phyloP scores from a whole-genome alignment of 2,329 filamentous ascomycete genomes.

The Diaporthe sp. region DNA sequence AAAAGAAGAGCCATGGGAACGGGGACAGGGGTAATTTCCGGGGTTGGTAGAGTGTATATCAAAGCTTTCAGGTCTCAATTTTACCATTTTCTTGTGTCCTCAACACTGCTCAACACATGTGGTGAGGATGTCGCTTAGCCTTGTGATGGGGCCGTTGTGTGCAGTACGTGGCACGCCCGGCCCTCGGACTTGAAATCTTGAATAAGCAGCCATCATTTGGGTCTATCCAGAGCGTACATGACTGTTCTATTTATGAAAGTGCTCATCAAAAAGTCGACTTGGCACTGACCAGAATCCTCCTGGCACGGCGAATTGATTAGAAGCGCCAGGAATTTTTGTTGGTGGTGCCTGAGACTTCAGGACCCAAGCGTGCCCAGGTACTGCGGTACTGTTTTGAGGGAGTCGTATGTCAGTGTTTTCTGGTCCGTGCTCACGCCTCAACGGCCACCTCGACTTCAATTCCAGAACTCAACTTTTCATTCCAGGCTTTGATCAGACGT shows the following conservation, averaged over 20 bases:
- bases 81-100: conserved; percentile 33
- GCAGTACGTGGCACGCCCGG: conserved; percentile 1
- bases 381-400: conserved; percentile 26
- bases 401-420: conserved; percentile 27
- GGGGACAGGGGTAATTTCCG: conserved; percentile 42
- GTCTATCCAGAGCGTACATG: neutral
- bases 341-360: conserved; percentile 27
- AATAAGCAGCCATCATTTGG: neutral
- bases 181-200: neutral
- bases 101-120: conserved; percentile 21
- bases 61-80: conserved; percentile 44
- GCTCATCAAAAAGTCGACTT: conserved; percentile 15
- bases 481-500: conserved; percentile 20
- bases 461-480: conserved; percentile 27
- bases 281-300: neutral
- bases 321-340: conserved; percentile 22
- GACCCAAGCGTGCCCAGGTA: conserved; percentile 21
- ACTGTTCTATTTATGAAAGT: conserved; percentile 1
- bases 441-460: conserved; percentile 26
- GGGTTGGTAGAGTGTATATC: conserved; percentile 55
- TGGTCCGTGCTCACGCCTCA: conserved; percentile 27
- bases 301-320: conserved; percentile 2
- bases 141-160: neutral
- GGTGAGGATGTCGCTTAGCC: conserved; percentile 5
- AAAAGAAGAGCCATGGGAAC: conserved; percentile 22